These are phyloP conservation scores for Nadsonia starkeyi-henricii DNA, from an alignment of 1,139 yeast species.

Conservation along the genomic window DNA sequence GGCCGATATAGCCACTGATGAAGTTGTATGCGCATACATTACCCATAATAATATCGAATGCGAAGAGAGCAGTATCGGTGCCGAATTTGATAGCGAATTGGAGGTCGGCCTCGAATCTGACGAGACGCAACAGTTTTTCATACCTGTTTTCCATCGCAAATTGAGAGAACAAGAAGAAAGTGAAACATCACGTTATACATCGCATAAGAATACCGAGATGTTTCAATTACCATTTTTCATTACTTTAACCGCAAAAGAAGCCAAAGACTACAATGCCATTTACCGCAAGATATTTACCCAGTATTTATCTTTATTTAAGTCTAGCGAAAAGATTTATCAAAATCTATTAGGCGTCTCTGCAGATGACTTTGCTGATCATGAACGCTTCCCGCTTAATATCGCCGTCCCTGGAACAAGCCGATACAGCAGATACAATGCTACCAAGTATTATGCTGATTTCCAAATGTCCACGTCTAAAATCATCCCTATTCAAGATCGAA, in stretches of 20 bases:
- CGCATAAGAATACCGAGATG: conserved; percentile 16
- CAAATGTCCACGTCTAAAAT: neutral
- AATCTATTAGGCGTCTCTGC: neutral
- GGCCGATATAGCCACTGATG: conserved; percentile 30
- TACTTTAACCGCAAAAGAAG: conserved; percentile 36
- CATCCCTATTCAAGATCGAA: neutral
- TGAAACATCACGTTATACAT: neutral
- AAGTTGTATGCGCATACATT: neutral
- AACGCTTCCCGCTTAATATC: neutral
- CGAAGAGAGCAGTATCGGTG: neutral
- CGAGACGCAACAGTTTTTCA: conserved; percentile 27
- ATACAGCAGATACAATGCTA: neutral
- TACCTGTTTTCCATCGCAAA: conserved; percentile 57
- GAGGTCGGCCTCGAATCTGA: conserved; percentile 10
- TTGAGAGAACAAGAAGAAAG: conserved; percentile 23
- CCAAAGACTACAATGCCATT: conserved; percentile 39
- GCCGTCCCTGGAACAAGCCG: neutral
- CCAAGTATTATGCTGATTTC: neutral
- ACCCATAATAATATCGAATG: neutral
- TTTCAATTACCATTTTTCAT: conserved; percentile 73
- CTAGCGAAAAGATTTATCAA: neutral
- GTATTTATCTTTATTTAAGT: conserved; percentile 1
- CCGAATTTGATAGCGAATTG: conserved; percentile 8
- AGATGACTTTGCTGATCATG: neutral
- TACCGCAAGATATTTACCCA: conserved; percentile 32